Conservation (phyloP, 179 eudicot species). For the Heliamphora pulchella region DNA sequence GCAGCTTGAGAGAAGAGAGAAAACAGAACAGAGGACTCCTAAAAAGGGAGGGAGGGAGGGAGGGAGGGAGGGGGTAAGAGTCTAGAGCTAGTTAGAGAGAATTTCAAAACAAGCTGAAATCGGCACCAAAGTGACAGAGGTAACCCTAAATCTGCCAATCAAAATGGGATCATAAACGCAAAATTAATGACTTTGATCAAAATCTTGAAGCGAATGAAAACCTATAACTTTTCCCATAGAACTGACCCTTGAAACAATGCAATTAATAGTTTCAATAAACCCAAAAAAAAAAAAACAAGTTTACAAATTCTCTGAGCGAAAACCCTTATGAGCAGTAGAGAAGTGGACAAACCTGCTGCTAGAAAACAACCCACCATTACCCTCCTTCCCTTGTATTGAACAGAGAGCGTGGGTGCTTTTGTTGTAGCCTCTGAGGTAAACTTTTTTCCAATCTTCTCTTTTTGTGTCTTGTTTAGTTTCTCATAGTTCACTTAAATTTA, state of each 20-base stretch:
- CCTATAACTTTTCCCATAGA: background rate
- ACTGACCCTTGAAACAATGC: background rate
- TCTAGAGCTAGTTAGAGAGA: too few species aligned
- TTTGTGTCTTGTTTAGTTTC: too few species aligned
- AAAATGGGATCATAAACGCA: background rate
- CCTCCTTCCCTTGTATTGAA: constrained; percentile 31
- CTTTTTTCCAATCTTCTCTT: too few species aligned
- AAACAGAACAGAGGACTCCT: too few species aligned
- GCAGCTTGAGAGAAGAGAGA: too few species aligned
- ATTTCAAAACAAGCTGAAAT: too few species aligned
- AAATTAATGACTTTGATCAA: background rate
- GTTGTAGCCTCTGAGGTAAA: constrained; percentile 16
- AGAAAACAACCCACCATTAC: constrained; percentile 31
- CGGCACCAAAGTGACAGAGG: background rate
- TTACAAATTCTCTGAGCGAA: background rate
- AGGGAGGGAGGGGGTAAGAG: too few species aligned
- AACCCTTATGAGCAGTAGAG: background rate
- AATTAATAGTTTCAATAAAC: background rate
- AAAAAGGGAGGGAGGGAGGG: too few species aligned
- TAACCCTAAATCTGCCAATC: constrained; percentile 1
- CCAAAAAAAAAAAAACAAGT: background rate
- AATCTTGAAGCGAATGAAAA: background rate
- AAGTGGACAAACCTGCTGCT: constrained; percentile 30
- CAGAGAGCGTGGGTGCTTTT: constrained; percentile 6
- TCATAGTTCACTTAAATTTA: too few species aligned